These are phyloP conservation scores for Kondoa malvinella DNA, from an alignment of 768 basidiomycete genomes.

Conservation along the genomic window DNA sequence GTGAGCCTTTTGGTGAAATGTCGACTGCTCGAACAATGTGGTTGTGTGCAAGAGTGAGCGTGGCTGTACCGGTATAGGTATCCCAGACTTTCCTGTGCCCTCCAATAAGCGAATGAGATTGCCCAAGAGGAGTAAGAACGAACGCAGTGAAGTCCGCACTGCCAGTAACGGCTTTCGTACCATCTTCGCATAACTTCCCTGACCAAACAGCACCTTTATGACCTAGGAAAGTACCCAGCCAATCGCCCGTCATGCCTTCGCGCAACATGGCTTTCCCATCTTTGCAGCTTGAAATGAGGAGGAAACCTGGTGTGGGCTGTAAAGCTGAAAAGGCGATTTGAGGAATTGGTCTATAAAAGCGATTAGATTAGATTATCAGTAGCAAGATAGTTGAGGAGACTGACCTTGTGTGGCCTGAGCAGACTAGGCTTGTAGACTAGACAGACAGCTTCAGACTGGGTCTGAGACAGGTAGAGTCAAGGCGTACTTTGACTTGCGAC, in stretches of 20 bases:
- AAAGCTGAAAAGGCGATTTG: neutral
- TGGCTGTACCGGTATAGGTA: slow-evolving; percentile 40
- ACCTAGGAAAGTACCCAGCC: slow-evolving; percentile 58
- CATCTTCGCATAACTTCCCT: slow-evolving; percentile 73
- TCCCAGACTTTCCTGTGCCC: slow-evolving; percentile 17
- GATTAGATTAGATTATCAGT: neutral
- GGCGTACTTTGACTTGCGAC: neutral
- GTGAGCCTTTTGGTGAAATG: slow-evolving; percentile 50
- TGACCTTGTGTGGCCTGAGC: slow-evolving; percentile 1
- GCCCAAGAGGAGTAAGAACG: slow-evolving; percentile 15
- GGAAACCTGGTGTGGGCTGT: slow-evolving; percentile 39
- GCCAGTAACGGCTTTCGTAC: slow-evolving; percentile 70
- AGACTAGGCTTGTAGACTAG: neutral
- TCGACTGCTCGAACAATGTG: slow-evolving; percentile 96
- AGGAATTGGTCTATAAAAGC: neutral
- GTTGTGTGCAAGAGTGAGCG: slow-evolving; percentile 94
- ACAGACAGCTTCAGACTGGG: neutral
- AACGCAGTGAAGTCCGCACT: slow-evolving; percentile 19
- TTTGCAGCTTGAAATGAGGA: slow-evolving; percentile 92
- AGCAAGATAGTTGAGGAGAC: neutral
- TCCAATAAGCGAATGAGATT: slow-evolving; percentile 3
- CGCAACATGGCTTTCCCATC: slow-evolving; percentile 50
- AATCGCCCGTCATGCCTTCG: slow-evolving; percentile 44
- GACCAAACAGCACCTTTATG: slow-evolving; percentile 86
- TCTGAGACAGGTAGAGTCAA: neutral